phyloP scores from a whole-genome alignment of 805 yeast species.

The Jamesozyma spencerorum region DNA sequence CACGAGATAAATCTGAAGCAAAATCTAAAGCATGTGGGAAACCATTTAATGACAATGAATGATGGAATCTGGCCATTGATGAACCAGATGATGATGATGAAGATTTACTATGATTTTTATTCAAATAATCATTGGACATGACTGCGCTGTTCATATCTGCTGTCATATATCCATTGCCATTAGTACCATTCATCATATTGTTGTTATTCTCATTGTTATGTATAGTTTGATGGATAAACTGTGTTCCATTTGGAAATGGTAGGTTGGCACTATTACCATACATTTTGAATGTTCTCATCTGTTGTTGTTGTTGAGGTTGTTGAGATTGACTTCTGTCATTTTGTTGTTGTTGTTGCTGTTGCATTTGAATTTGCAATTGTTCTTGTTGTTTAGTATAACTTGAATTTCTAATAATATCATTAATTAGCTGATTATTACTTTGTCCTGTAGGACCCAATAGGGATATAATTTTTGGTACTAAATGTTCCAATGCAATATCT shows the following conservation, averaged over 20 bases:
- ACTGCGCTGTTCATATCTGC: constrained; percentile 5
- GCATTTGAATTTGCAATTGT: constrained; percentile 5
- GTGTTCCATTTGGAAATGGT: constrained; percentile 50
- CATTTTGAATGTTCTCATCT: constrained; percentile 27
- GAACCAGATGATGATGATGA: constrained; percentile 7
- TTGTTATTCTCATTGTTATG: constrained; percentile 1
- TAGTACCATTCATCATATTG: neutral
- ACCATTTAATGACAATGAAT: constrained; percentile 7
- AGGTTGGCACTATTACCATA: constrained; percentile 17
- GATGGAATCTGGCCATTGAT: constrained; percentile 4
- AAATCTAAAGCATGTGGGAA: constrained; percentile 26
- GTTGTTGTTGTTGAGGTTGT: constrained; percentile 14
- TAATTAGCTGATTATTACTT: constrained; percentile 15
- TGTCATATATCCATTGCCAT: neutral
- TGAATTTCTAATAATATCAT: constrained; percentile 19
- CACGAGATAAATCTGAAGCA: constrained; percentile 61
- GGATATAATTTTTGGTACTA: constrained; percentile 27
- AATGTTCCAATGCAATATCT: constrained; percentile 25
- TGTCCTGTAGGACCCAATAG: constrained; percentile 16
- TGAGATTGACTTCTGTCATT: constrained; percentile 5
- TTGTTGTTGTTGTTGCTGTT: neutral
- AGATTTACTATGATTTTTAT: constrained; percentile 3
- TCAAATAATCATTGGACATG: constrained; percentile 3
- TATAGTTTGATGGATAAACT: constrained; percentile 4
- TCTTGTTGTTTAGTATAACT: constrained; percentile 12